phyloP scores from a whole-genome alignment of 768 basidiomycete species.

The Punctularia strigosozonata region DNA sequence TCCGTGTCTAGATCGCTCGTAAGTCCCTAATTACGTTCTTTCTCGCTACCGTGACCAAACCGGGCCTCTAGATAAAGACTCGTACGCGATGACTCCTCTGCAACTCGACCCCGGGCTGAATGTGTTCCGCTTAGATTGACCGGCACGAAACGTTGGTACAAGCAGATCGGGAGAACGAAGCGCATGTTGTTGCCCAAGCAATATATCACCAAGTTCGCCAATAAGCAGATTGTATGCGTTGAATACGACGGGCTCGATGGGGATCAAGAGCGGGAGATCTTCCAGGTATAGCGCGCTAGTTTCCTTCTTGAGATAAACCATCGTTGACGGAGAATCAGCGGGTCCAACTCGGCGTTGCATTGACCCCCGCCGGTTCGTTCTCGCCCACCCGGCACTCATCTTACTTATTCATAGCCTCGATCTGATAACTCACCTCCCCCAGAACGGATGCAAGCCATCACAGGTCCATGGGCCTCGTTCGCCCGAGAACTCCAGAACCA shows the following conservation, averaged over 20 bases:
- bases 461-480: conserved; percentile 42
- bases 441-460: conserved; percentile 63
- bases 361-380: conserved; percentile 55
- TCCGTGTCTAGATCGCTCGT: conserved; percentile 41
- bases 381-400: background rate
- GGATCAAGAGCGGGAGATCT: conserved; percentile 57
- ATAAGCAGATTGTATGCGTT: conserved; percentile 67
- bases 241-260: conserved; percentile 43
- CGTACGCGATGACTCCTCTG: conserved; percentile 22
- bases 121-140: conserved; percentile 19
- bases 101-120: background rate
- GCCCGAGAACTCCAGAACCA: conserved; percentile 41
- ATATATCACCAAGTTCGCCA: conserved; percentile 47
- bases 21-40: conserved; percentile 10
- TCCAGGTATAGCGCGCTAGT: conserved; percentile 64
- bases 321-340: conserved; percentile 28
- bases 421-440: conserved; percentile 4
- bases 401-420: background rate
- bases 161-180: conserved; percentile 15
- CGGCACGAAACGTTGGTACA: conserved; percentile 44
- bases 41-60: conserved; percentile 2
- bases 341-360: conserved; percentile 69
- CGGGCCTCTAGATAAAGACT: conserved; percentile 27
- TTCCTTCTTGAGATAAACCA: background rate
- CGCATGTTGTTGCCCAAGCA: conserved; percentile 35